Base-by-base conservation (phyloP, 805 yeast species). In the Cyberlindnera bimundalis region DNA sequence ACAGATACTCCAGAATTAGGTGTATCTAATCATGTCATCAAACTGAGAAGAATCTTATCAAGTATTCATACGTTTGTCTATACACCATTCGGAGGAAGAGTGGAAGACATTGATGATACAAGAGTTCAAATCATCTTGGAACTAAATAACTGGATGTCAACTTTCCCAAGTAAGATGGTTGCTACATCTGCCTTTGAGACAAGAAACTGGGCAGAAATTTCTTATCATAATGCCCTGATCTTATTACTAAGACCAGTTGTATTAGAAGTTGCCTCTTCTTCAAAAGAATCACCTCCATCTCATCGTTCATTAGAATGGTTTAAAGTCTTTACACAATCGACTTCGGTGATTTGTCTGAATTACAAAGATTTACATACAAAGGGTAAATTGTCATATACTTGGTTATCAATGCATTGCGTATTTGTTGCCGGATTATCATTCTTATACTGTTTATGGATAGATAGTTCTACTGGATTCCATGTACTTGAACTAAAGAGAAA, bases 221-320 rank as follows among this genome's bases (percentile, higher is more conserved):
- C 66, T 2, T 64, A 64, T 33, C 65, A 63, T 43, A 62, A 63
- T 41, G 60, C 67, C 4, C 44, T 64, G 39, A 31, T 60, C 1
- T 39, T 62, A 10, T 45, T 64, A 12, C 40, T 62, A 14, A 40
- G 67, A 21, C 68, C 67, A 1, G 56, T 56, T 13, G 50, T 59
- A 6, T 33, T 61, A 10, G 59, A 61, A 32, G 52, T 55, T 28
- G 43, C 40, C 2, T 15, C 17, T 6, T 25, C 18, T 1, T 48
- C 51, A 33, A 40, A 44, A 23, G 40, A 45, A 2, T 35, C 56
- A 8, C 29, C 14, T 11, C 29, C 41, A 8, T 34, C 58, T 6
- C 41, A 54, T 12, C 40, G 56, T n/a, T 38, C 49, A 14, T 19
- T 57, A 2, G 62, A 60, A 37, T 61, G 65, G 66, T 63, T 62